phyloP scores from a whole-genome alignment of 352 stramenopile genomes.

The Thalassiosira mediterranea region DNA sequence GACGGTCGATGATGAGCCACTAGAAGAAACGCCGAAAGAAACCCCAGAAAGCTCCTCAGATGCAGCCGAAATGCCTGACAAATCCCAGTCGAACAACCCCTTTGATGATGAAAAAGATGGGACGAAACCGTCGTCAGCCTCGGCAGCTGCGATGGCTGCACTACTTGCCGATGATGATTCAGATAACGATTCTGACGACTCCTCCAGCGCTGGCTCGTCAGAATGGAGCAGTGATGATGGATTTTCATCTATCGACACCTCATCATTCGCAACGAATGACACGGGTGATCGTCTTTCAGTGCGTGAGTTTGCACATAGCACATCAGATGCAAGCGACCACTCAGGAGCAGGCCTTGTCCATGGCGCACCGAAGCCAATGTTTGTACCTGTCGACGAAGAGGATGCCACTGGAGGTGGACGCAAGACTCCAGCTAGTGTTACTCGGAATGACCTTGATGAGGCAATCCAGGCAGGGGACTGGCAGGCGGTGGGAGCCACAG shows the following conservation, averaged over 20 bases:
- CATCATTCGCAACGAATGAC: constrained; percentile 5
- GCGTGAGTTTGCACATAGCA: too few species aligned
- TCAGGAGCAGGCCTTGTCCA: not conserved
- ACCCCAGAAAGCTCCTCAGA: too few species aligned
- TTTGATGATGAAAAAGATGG: too few species aligned
- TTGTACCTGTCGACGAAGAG: not conserved
- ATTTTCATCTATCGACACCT: constrained; percentile 38
- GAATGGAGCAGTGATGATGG: constrained; percentile 25
- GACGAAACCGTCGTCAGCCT: too few species aligned
- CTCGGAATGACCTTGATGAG: constrained; percentile 43
- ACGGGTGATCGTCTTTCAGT: not conserved
- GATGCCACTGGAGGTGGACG: not conserved
- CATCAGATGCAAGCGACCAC: not conserved
- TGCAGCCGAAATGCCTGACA: too few species aligned
- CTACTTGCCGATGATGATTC: too few species aligned
- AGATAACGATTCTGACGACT: too few species aligned
- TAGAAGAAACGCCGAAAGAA: too few species aligned
- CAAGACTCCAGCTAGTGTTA: too few species aligned
- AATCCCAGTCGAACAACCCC: too few species aligned
- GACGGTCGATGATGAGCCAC: too few species aligned
- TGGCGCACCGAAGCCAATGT: not conserved
- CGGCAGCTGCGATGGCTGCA: too few species aligned
- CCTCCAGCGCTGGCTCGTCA: constrained; percentile 19
- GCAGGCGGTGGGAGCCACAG: constrained; percentile 45
- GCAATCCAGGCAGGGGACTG: constrained; percentile 57